Conservation (phyloP, 148 eudicot species). For the Cornus florida region DNA sequence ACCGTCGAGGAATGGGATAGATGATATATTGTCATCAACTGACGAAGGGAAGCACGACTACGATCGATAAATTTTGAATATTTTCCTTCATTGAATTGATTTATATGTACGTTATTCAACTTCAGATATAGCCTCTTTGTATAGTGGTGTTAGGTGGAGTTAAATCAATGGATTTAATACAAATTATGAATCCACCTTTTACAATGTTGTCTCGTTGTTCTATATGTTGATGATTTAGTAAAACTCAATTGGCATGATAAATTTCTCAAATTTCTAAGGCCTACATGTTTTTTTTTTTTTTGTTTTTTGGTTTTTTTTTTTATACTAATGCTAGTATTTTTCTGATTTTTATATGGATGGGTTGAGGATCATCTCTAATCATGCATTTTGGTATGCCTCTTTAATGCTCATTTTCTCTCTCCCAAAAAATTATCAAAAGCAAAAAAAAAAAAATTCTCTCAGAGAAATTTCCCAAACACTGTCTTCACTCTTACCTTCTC, state of each 20-base stretch:
- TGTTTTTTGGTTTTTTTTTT: too few relatives aligned
- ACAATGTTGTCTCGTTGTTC: too few relatives aligned
- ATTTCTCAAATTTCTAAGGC: not conserved
- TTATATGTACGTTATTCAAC: not conserved
- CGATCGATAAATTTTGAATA: constrained; percentile 49
- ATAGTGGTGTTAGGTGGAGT: not conserved
- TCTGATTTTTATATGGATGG: not conserved
- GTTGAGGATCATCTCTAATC: not conserved
- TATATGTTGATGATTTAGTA: too few relatives aligned
- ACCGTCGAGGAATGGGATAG: constrained; percentile 57
- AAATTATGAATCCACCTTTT: not conserved
- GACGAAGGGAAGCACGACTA: constrained; percentile 33
- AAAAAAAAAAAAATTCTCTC: too few relatives aligned
- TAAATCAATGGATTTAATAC: not conserved
- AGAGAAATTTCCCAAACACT: too few relatives aligned
- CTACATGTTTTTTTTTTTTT: too few relatives aligned
- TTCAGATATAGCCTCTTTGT: constrained; percentile 3
- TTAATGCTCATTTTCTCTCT: too few relatives aligned
- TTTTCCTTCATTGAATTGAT: not conserved
- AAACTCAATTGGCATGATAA: too few relatives aligned
- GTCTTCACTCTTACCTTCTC: too few relatives aligned
- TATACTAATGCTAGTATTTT: too few relatives aligned
- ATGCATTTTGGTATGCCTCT: too few relatives aligned
- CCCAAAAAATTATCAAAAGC: too few relatives aligned
- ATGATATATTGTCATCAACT: constrained; percentile 64